Evolutionary conservation across 257 asterid species (phyloP).

Genomic region (Fraxinus cuspidata): DNA sequence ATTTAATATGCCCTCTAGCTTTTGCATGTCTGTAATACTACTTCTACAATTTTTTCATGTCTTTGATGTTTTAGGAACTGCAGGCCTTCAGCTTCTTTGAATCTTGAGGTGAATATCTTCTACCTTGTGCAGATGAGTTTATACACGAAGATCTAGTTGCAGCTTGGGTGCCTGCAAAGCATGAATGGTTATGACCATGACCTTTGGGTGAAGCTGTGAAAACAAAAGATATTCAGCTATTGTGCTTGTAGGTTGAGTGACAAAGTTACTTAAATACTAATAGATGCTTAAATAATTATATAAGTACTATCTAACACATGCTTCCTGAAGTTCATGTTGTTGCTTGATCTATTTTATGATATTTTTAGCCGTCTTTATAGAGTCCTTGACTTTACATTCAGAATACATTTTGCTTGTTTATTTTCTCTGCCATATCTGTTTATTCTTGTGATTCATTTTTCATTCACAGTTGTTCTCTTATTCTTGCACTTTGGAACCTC

Average conservation of each 20-base stretch:
- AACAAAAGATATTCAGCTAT: slow-evolving; percentile 83
- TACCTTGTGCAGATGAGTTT: slow-evolving; percentile 82
- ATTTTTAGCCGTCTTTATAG: neutral
- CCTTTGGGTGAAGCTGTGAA: slow-evolving; percentile 78
- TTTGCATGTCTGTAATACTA: slow-evolving; percentile 12
- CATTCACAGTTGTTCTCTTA: slow-evolving; percentile 68
- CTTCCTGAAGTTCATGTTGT: neutral
- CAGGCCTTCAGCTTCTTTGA: slow-evolving; percentile 26
- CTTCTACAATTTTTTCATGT: slow-evolving; percentile 11
- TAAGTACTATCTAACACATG: slow-evolving; percentile 2
- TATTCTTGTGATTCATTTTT: slow-evolving; percentile 14
- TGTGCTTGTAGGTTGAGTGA: slow-evolving; percentile 80
- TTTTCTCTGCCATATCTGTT: slow-evolving; percentile 19
- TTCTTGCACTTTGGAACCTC: slow-evolving; percentile 98
- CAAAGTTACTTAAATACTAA: slow-evolving; percentile 28
- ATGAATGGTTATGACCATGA: slow-evolving; percentile 79
- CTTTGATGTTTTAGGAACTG: slow-evolving; percentile 16
- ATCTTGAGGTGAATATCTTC: slow-evolving; percentile 22
- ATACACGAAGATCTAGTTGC: slow-evolving; percentile 97
- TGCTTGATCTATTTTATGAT: neutral
- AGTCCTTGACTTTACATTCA: slow-evolving; percentile 3
- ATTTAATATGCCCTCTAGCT: neutral
- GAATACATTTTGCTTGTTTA: slow-evolving; percentile 7
- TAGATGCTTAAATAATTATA: slow-evolving; percentile 24
- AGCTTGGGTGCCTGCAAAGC: slow-evolving; percentile 96